Conservation (phyloP, 2,329 filamentous ascomycete species). For the Ophiocordyceps sinensis region DNA sequence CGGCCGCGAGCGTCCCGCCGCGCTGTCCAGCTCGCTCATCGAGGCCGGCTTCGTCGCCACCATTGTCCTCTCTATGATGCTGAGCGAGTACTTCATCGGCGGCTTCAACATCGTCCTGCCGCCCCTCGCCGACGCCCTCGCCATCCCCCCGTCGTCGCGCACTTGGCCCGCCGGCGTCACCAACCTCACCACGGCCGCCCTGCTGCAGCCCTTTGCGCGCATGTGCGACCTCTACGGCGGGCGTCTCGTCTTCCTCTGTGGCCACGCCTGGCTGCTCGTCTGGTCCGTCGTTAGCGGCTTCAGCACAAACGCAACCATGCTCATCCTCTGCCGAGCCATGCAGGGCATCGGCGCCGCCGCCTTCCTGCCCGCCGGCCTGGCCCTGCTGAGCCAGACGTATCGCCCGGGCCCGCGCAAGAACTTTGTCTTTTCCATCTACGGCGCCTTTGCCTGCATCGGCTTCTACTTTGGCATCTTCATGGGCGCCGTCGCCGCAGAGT, state of each 20-base stretch:
- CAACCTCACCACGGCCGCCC: constrained; percentile 39
- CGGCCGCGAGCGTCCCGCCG: constrained; percentile 44
- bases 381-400: constrained; percentile 56
- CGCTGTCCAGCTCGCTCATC: constrained; percentile 35
- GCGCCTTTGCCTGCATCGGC: constrained; percentile 41
- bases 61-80: constrained; percentile 47
- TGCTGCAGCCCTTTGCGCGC: constrained; percentile 49
- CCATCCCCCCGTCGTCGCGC: constrained; percentile 45
- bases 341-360: constrained; percentile 63
- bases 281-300: constrained; percentile 62
- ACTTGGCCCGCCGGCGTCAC: constrained; percentile 53
- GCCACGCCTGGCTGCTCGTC: constrained; percentile 48
- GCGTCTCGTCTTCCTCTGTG: constrained; percentile 42
- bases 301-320: constrained; percentile 50
- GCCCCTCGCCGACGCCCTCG: constrained; percentile 42
- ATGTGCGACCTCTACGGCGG: constrained; percentile 49
- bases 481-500: constrained; percentile 47
- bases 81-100: constrained; percentile 61
- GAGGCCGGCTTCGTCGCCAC: constrained; percentile 50
- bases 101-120: constrained; percentile 66
- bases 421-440: constrained; percentile 46
- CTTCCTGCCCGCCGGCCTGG: constrained; percentile 52
- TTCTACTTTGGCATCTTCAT: constrained; percentile 56
- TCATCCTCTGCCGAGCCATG: constrained; percentile 59
- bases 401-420: constrained; percentile 60